Percentiles rank a stretch among this genome's conserved stretches.
phyloP scores from a whole-genome alignment of 257 asterid species.

The Eustoma russellianum region DNA sequence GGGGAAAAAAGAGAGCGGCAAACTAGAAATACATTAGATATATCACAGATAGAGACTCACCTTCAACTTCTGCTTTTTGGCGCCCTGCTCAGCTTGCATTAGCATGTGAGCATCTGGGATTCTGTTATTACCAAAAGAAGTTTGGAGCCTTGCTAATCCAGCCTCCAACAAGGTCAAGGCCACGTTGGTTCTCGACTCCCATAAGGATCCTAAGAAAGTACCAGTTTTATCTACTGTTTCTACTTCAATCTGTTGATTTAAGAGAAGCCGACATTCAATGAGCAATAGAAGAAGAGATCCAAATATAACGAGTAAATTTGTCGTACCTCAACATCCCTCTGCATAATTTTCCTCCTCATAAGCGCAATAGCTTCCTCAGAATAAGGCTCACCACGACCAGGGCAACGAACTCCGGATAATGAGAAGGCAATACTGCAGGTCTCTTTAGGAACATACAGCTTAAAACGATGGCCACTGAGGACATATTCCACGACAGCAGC shows the following conservation, averaged over 20 bases:
- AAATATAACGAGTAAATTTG: slow-evolving; percentile 2
- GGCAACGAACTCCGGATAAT: slow-evolving; percentile 94
- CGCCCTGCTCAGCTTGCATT: slow-evolving; percentile 84
- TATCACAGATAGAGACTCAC: slow-evolving; percentile 17
- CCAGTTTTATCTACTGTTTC: slow-evolving; percentile 97
- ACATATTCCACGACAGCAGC: slow-evolving; percentile 90
- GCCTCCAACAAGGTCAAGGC: slow-evolving; percentile 81
- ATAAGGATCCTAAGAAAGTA: slow-evolving; percentile 84
- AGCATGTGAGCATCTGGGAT: slow-evolving; percentile 82
- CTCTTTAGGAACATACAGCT: slow-evolving; percentile 80
- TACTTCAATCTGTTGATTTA: slow-evolving; percentile 58
- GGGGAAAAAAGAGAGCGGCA: too few relatives aligned
- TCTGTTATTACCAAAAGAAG: slow-evolving; percentile 74
- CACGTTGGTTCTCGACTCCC: slow-evolving; percentile 77
- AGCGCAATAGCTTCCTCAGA: slow-evolving; percentile 96
- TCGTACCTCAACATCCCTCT: slow-evolving; percentile 95
- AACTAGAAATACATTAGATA: too few relatives aligned
- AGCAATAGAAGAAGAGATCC: slow-evolving; percentile 1
- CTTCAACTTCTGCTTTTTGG: slow-evolving; percentile 89
- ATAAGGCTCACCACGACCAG: slow-evolving; percentile 86
- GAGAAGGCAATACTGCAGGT: slow-evolving; percentile 92
- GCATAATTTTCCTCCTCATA: slow-evolving; percentile 97
- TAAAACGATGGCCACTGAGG: slow-evolving; percentile 92
- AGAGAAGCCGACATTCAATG: slow-evolving; percentile 7
- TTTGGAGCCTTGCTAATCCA: slow-evolving; percentile 86